phyloP scores from a whole-genome alignment of 1,284 basidiomycete genomes.

The Fistulinella cinereoalba region DNA sequence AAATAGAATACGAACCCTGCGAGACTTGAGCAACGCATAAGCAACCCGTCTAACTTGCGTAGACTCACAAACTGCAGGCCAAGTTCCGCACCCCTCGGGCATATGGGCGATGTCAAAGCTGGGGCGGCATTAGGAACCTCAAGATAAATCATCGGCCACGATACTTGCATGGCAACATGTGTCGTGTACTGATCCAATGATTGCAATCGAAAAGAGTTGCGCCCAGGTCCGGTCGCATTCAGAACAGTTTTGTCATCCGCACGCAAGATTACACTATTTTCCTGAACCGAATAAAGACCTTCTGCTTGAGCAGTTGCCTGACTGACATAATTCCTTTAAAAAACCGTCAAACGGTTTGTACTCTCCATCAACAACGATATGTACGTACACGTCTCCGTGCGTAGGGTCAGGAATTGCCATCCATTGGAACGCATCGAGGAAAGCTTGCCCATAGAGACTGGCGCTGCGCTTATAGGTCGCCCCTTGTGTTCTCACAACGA shows the following conservation, averaged over 20 bases:
- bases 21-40: not conserved
- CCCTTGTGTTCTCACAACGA: no score
- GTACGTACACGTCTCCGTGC: not conserved
- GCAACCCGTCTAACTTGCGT: not conserved
- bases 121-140: not conserved
- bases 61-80: conserved; percentile 35
- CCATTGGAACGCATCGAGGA: not conserved
- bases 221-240: conserved; percentile 25
- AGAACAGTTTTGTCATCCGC: conserved; percentile 33
- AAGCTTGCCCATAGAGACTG: not conserved
- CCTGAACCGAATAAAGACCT: conserved; percentile 47
- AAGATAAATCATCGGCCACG: not conserved
- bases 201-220: conserved; percentile 35
- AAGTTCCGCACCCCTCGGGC: conserved; percentile 38
- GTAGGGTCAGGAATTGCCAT: not conserved
- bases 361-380: no score
- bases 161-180: conserved; percentile 34
- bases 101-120: conserved; percentile 37
- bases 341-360: no score
- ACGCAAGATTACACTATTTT: conserved; percentile 42
- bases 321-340: no score
- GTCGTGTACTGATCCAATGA: conserved; percentile 32
- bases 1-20: conserved; percentile 11
- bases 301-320: no score
- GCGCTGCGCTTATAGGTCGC: not conserved